Evolutionary conservation across 2,329 filamentous ascomycete species (phyloP).

Genomic region (Amesomyces nigricolor): DNA sequence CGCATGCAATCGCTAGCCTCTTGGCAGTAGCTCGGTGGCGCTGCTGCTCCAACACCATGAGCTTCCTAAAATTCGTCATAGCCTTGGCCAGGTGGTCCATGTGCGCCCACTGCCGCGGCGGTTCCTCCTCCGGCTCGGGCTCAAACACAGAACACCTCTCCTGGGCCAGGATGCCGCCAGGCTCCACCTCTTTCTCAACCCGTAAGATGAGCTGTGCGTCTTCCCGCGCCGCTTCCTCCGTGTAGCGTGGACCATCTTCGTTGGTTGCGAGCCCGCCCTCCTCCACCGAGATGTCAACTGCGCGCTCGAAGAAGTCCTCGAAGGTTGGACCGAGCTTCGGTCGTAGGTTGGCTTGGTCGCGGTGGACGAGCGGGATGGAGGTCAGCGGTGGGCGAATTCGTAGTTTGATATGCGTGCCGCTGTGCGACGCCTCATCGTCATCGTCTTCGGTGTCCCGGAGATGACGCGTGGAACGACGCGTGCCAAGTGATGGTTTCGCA

Average conservation of each 20-base stretch:
- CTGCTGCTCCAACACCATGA: slow-evolving; percentile 73
- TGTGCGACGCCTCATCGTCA: slow-evolving; percentile 26
- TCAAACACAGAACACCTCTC: slow-evolving; percentile 66
- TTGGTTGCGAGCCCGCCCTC: slow-evolving; percentile 49
- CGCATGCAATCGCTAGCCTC: slow-evolving; percentile 69
- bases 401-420: slow-evolving; percentile 45
- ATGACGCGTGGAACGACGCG: slow-evolving; percentile 40
- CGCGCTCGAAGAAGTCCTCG: slow-evolving; percentile 51
- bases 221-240: slow-evolving; percentile 55
- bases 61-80: slow-evolving; percentile 69
- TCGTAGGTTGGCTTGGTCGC: slow-evolving; percentile 49
- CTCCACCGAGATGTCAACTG: slow-evolving; percentile 47
- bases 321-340: slow-evolving; percentile 50
- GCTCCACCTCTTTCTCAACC: slow-evolving; percentile 66
- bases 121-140: slow-evolving; percentile 67
- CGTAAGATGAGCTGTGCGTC: slow-evolving; percentile 66
- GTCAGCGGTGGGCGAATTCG: slow-evolving; percentile 39
- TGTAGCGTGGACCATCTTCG: slow-evolving; percentile 53
- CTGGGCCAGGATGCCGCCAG: slow-evolving; percentile 68
- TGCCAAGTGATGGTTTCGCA: slow-evolving; percentile 37
- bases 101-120: slow-evolving; percentile 75
- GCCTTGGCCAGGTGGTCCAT: slow-evolving; percentile 79
- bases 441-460: slow-evolving; percentile 29
- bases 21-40: slow-evolving; percentile 74
- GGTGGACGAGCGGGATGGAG: slow-evolving; percentile 54